These are phyloP conservation scores for Globisporangium apiculatum DNA, from an alignment of 352 stramenopile genomes.

Conservation along the genomic window DNA sequence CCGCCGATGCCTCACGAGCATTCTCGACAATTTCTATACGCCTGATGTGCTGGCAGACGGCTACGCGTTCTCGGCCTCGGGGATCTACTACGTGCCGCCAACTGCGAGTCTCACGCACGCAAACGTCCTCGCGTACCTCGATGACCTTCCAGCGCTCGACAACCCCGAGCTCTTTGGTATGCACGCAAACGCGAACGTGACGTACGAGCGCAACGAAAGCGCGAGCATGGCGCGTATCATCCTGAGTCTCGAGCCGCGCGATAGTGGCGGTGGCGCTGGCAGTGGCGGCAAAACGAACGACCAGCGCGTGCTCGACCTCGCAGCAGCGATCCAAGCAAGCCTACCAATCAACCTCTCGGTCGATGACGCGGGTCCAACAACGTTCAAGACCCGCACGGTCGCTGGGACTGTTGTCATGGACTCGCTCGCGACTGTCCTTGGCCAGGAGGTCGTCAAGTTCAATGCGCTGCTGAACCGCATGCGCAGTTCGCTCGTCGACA, in stretches of 20 bases:
- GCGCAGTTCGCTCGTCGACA: slow-evolving; percentile 69
- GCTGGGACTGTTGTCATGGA: slow-evolving; percentile 85
- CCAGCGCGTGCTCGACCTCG: slow-evolving; percentile 77
- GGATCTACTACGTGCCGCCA: slow-evolving; percentile 81
- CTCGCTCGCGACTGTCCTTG: slow-evolving; percentile 90
- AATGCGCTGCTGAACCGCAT: slow-evolving; percentile 87
- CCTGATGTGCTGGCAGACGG: slow-evolving; percentile 61
- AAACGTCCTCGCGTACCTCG: slow-evolving; percentile 77
- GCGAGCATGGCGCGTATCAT: slow-evolving; percentile 85
- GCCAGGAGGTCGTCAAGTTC: slow-evolving; percentile 94
- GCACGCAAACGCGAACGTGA: slow-evolving; percentile 95
- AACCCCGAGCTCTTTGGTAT: slow-evolving; percentile 94
- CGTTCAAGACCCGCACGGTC: slow-evolving; percentile 85
- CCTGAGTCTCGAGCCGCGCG: slow-evolving; percentile 85
- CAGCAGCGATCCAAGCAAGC: slow-evolving; percentile 54
- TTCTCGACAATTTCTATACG: slow-evolving; percentile 91
- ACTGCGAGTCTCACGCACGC: slow-evolving; percentile 24
- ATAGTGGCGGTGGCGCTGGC: slow-evolving; percentile 45
- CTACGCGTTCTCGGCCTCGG: slow-evolving; percentile 88
- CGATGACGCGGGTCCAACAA: slow-evolving; percentile 86
- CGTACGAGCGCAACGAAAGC: slow-evolving; percentile 90
- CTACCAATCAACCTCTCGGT: slow-evolving; percentile 58
- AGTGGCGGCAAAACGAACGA: slow-evolving; percentile 57
- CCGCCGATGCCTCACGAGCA: slow-evolving; percentile 88
- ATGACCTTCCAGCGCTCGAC: slow-evolving; percentile 77